Base-by-base conservation (phyloP, 176 grass and related monocot genomes). In the Metroxylon sagu region DNA sequence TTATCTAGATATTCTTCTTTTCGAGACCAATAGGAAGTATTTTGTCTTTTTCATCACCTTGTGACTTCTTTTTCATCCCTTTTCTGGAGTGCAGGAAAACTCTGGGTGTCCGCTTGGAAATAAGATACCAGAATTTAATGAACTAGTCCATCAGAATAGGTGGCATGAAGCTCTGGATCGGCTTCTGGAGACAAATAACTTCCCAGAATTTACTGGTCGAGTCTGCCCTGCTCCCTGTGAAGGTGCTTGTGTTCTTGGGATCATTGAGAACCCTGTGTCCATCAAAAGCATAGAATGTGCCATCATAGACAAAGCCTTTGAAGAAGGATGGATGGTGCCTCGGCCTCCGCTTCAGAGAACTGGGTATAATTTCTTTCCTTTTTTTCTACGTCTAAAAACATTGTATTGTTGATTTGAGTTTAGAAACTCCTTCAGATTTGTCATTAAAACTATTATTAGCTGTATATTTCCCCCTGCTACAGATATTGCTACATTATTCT, bases 221-320 rank as follows among this genome's bases (percentile, higher is more conserved):
- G 93, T 98, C 21, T 98, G 93, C 58, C 93, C 93, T 50, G 93
- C 93, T 67, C 87, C 93, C 55, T 98, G 93, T 68, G 93, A 98
- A 74, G 88, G 93, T 4, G 92, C 93, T 50, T 98, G 93, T 55
- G 93, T 98, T 65, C 93, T 98, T 65, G 93, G 93, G 18, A 92
- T 98, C 35, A 98, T 85, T 67, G 87, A 98, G 61, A 98, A 98
- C 62, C 88, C 93, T 14, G 88, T 98, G 30, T 89, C 87, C 60
- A 98, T 98, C 55, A 98, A 98, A 82, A 92, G 84, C 76, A 92
- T 98, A 68, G 93, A 98, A 71, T 98, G 93, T 50, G 68, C 93
- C 18, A 92, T 98, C 53, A 92, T 98, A 65, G 93, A 98, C 73
- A 98, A 98, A 71, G 93, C 88, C 59, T 98, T 98, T 27, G 82